These are phyloP conservation scores for Inonotus hispidus DNA, from an alignment of 1,284 basidiomycete species.

Conservation along the genomic window DNA sequence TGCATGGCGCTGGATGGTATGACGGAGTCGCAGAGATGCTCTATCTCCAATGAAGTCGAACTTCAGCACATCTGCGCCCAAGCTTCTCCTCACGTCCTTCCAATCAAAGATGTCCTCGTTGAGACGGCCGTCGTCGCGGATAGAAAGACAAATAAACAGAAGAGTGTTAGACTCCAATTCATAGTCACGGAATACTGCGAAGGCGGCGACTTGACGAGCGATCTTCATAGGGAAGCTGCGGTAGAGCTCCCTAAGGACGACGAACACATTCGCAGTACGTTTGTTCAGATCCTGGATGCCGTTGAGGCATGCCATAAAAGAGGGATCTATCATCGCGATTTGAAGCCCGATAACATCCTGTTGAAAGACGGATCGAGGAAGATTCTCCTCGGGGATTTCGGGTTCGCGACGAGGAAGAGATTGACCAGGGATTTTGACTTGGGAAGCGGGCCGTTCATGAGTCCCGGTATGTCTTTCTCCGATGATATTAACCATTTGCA, in stretches of 20 bases:
- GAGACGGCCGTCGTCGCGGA: constrained; percentile 25
- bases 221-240: constrained; percentile 53
- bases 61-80: constrained; percentile 49
- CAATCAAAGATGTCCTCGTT: constrained; percentile 58
- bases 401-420: constrained; percentile 89
- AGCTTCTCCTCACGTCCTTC: constrained; percentile 46
- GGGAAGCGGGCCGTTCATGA: constrained; percentile 96
- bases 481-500: constrained; percentile 8
- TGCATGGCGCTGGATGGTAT: constrained; percentile 25
- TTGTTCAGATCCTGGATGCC: constrained; percentile 90
- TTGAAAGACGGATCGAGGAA: constrained; percentile 61
- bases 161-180: constrained; percentile 37
- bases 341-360: constrained; percentile 98
- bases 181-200: constrained; percentile 69
- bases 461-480: constrained; percentile 67
- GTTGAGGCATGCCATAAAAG: constrained; percentile 85
- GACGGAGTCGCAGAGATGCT: constrained; percentile 33
- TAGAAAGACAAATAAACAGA: no score
- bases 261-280: constrained; percentile 78
- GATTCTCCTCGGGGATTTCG: constrained; percentile 94
- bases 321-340: constrained; percentile 94
- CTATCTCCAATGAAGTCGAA: constrained; percentile 43
- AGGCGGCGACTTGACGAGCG: constrained; percentile 89
- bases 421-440: constrained; percentile 91
- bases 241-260: constrained; percentile 75